These are phyloP conservation scores for sweet orange (Citrus sinensis) DNA, from an alignment of 345 rosid genomes.

Conservation along the genomic window DVS_A1.0 CM039162.1:4452001-4452500, in stretches of 20 bases:
- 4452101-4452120: background rate
- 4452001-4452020: background rate
- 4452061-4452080: background rate
- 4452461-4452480: constrained; percentile 11
- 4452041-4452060: background rate
- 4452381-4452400: background rate
- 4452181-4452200: background rate
- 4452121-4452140: background rate
- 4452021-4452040: background rate
- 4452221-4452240: constrained; percentile 4
- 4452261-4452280: constrained; percentile 95
- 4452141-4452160: background rate
- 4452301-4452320: constrained; percentile 70
- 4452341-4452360: constrained; percentile 23
- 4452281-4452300: constrained; percentile 77
- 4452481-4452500: constrained; percentile 4
- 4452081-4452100: background rate
- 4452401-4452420: background rate
- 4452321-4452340: constrained; percentile 72
- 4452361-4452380: background rate
- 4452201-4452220: background rate
- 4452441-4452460: background rate
- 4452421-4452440: background rate
- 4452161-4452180: background rate
- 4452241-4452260: constrained; percentile 47